Evolutionary conservation across 176 grass and related monocot species (phyloP), one percentile per base, ranked within the genome.

Genomic region (Ampelocalamus luodianensis): DNA sequence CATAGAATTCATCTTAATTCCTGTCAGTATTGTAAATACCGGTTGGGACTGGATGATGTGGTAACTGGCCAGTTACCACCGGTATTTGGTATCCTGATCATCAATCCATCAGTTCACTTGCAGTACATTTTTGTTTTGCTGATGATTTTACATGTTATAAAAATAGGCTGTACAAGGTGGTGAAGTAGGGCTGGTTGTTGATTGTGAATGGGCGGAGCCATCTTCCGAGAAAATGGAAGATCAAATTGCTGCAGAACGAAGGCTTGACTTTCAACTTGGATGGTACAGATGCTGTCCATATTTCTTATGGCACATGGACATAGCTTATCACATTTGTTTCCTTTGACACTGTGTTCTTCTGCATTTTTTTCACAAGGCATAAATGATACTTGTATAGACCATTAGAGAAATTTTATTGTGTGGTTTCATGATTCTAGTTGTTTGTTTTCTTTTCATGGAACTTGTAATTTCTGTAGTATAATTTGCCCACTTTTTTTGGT

Each of bases 161-260:
- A 72, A 72, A 77, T 79, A 98, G 96, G 89, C 63, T 86, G 23
- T 68, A 74, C 96, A 98, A 98, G 93, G 88, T 89, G 96, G 96
- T 79, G 83, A 92, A 88, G 86, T 98, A 76, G 93, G 91, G 4
- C 76, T 98, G n/a, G 91, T 88, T 83, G 16, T 98, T n/a, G 96
- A 98, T 67, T 96, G 96, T 91, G 96, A 99, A 89, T 99, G 93
- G 96, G 96, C 96, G 51, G 96, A 96, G 48, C 74, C 96, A 68
- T 92, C 88, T 85, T 99, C 96, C 26, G 91, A 92, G 27, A 94
- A 91, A 66, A 59, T 54, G 6, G 90, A 99, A 88, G 93, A 99
- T 89, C 85, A 89, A 74, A 80, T 81, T 74, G 96, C 96, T 81
- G 46, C 96, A 63, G 78, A 89, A 48, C 91, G 91, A 69, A 83